A percentile compares a stretch with the other conserved stretches of the same genome.
Evolutionary conservation across 2,329 filamentous ascomycete genomes (phyloP).

Genomic region (Sarocladium kiliense): DNA sequence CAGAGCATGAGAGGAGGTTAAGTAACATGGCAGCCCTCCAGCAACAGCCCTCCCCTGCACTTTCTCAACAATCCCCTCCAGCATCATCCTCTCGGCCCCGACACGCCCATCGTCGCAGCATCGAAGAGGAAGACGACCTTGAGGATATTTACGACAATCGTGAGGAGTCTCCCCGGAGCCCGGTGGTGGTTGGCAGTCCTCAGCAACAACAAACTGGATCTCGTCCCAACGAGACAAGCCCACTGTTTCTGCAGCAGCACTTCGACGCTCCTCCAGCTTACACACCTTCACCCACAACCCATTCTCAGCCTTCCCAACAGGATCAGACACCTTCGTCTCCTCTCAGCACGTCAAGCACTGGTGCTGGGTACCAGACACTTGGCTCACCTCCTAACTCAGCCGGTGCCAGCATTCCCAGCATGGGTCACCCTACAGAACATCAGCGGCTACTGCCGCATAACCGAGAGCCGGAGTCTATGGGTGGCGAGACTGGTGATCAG

Average conservation of each 20-base stretch:
- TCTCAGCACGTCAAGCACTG: not conserved
- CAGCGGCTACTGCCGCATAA: conserved; percentile 32
- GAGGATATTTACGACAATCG: not conserved
- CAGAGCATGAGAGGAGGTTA: conserved; percentile 33
- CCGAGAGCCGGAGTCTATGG: conserved; percentile 42
- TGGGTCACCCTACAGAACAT: conserved; percentile 38
- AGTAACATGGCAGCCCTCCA: conserved; percentile 16
- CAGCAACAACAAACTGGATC: conserved; percentile 5
- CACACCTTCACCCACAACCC: conserved; percentile 30
- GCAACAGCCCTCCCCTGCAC: conserved; percentile 10
- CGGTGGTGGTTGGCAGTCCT: not conserved
- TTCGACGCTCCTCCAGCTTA: conserved; percentile 46
- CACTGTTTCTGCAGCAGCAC: conserved; percentile 17
- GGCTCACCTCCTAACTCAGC: conserved; percentile 14
- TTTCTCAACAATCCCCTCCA: conserved; percentile 10
- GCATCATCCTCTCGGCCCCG: not conserved
- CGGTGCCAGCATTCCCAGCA: conserved; percentile 32
- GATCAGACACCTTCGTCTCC: conserved; percentile 11
- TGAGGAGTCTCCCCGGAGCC: not conserved
- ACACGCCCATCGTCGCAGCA: conserved; percentile 16
- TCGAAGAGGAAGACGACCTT: conserved; percentile 17
- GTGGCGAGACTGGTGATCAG: conserved; percentile 19
- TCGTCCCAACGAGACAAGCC: conserved; percentile 7
- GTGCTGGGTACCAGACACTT: conserved; percentile 39
- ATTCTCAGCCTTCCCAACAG: conserved; percentile 26